Evolutionary conservation across 208 protist genomes (phyloP).

Genomic region (Acanthamoeba lenticulata): DNA sequence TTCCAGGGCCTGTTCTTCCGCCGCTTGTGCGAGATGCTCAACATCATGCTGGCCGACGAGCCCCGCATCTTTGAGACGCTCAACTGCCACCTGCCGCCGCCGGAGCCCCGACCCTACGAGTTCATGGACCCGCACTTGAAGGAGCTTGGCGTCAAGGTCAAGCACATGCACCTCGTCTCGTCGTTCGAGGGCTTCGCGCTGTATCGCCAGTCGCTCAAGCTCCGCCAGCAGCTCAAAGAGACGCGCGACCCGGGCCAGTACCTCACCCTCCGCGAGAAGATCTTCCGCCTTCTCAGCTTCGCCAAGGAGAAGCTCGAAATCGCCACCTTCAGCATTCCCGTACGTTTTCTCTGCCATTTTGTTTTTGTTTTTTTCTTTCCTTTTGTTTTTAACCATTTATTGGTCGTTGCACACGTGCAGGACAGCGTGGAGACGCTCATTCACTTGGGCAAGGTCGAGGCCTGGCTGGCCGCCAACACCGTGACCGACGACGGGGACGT

Average conservation of each 20-base stretch:
- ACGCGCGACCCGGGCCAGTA: background rate
- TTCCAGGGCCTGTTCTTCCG: conserved; percentile 50
- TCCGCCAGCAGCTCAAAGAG: background rate
- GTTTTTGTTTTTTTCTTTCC: no score
- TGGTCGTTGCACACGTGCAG: background rate
- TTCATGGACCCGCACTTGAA: conserved; percentile 58
- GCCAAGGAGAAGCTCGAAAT: conserved; percentile 50
- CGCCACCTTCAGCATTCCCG: conserved; percentile 23
- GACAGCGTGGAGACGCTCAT: conserved; percentile 44
- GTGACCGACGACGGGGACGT: background rate
- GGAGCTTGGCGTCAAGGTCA: conserved; percentile 23
- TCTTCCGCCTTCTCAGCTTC: conserved; percentile 40
- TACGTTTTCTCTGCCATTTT: no score
- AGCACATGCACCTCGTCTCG: conserved; percentile 42
- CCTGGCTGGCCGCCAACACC: background rate
- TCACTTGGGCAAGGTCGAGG: conserved; percentile 28
- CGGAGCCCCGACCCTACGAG: conserved; percentile 30
- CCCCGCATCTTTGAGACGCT: conserved; percentile 56
- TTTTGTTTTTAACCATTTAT: no score
- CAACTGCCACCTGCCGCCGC: background rate
- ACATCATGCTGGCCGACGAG: conserved; percentile 59
- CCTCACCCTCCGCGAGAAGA: conserved; percentile 23
- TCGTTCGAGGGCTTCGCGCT: conserved; percentile 39
- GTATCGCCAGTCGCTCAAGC: conserved; percentile 10
- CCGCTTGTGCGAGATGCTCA: conserved; percentile 57